A percentile compares a stretch with the other conserved stretches of the same genome.
phyloP scores from a whole-genome alignment of 192 early-diverging fungal genomes.

The Funneliformis mosseae region DNA sequence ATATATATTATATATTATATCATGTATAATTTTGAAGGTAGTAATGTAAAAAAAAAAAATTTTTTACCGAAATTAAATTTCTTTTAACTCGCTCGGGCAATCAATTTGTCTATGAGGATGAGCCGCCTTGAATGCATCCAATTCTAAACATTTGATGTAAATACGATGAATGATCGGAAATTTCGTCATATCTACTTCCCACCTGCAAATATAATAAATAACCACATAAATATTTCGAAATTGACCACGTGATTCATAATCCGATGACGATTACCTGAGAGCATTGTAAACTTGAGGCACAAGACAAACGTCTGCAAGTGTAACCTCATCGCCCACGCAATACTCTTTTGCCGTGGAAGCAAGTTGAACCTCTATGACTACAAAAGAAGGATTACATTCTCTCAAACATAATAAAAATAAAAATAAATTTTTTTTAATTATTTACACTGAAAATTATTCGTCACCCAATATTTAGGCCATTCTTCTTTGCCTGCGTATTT shows the following conservation, averaged over 20 bases:
- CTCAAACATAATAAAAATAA: neutral
- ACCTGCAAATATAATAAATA: conserved; percentile 41
- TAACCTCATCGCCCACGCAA: conserved; percentile 79
- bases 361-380: conserved; percentile 50
- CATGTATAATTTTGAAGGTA: no score
- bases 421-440: neutral
- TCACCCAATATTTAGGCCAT: conserved; percentile 62
- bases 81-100: conserved; percentile 54
- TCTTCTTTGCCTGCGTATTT: conserved; percentile 60
- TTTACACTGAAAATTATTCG: conserved; percentile 63
- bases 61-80: no score
- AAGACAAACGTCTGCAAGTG: conserved; percentile 82
- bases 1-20: no score
- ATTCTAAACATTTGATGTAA: conserved; percentile 50
- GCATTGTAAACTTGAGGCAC: conserved; percentile 83
- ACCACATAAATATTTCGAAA: neutral
- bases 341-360: conserved; percentile 66
- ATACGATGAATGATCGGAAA: conserved; percentile 74
- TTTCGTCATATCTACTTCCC: conserved; percentile 66
- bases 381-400: neutral
- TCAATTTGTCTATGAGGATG: conserved; percentile 68
- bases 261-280: conserved; percentile 49
- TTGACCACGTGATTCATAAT: neutral
- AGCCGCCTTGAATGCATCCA: conserved; percentile 68
- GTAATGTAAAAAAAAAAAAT: neutral